Base-by-base conservation (phyloP, 129 eudicot species). In the Tagetes erecta region DNA sequence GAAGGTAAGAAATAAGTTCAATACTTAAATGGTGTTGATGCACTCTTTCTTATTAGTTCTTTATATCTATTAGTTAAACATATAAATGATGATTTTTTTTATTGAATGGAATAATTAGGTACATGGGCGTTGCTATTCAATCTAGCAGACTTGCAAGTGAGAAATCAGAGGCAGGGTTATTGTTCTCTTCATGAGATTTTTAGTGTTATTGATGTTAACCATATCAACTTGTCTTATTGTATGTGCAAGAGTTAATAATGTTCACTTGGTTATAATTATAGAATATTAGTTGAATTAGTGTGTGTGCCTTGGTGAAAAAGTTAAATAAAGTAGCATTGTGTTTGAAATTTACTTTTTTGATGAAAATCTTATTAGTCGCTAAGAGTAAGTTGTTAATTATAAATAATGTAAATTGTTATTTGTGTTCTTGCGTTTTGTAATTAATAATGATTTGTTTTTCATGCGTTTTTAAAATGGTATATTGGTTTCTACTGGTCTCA, bases 1-100 rank as follows among this genome's bases (percentile, higher is more conserved):
- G 91, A 67, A 85, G 93, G 96, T 86, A 80, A 46, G 8, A 20
- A 20, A 20, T 46, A 46, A 46, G 9, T 7, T 46, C 13, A 7
- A 6, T 46, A 8, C 12, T 46, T 7, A 46, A 7, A 46, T 46
- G 2, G 8, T 46, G 51, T 46, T 46, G 8, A 4, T 5, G 20
- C 2, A 51, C 20, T 5, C 30, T 11, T 2, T 1, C 2, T 5
- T 30, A 13, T 5, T 12, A 13, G 30, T 13, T 11, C 5, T 51
- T 2, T 2, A 51, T 0, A 1, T 51, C 30, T 13, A 51, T 1
- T 51, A 2, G 30, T 7, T 2, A 11, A 11, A 13, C 4, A 51
- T 51, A 12, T 51, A 12, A 51, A 12, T 12, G 8, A 51, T 51
- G 44, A 40, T 40, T 40, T 40, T 6, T 40, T 46, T 6, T 6